phyloP scores from a whole-genome alignment of 805 yeast genomes.

The Hanseniaspora lachancei region DNA sequence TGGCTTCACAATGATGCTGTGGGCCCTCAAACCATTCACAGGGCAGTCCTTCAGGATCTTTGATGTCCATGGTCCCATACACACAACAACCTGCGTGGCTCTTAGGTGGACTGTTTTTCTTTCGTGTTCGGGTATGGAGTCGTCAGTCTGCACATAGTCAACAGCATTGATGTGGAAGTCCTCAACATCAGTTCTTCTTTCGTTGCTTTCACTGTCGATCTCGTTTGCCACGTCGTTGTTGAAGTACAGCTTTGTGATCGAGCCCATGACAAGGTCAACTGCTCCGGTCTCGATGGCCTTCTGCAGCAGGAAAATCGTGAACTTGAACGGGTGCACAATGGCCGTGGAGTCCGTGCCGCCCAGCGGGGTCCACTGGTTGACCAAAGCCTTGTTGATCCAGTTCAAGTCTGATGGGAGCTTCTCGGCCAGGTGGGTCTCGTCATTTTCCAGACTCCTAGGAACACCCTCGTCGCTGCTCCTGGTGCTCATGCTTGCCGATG shows the following conservation, averaged over 20 bases:
- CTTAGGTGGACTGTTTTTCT: conserved; percentile 34
- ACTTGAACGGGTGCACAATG: conserved; percentile 90
- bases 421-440: conserved; percentile 8
- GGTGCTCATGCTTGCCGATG: not conserved
- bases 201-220: conserved; percentile 19
- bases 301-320: conserved; percentile 69
- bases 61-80: conserved; percentile 97
- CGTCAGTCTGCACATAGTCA: conserved; percentile 26
- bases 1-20: conserved; percentile 84
- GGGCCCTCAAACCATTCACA: conserved; percentile 85
- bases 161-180: conserved; percentile 5
- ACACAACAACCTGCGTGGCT: conserved; percentile 68
- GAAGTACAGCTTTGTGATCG: conserved; percentile 58
- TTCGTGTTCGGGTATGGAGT: conserved; percentile 24
- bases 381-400: conserved; percentile 59
- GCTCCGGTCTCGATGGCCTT: conserved; percentile 73
- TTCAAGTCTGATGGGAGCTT: conserved; percentile 50
- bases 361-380: conserved; percentile 60
- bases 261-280: conserved; percentile 75
- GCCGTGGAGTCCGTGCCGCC: conserved; percentile 87
- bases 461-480: conserved; percentile 5
- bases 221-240: conserved; percentile 40
- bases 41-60: conserved; percentile 85
- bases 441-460: conserved; percentile 8
- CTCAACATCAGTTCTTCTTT: conserved; percentile 8